These are phyloP conservation scores for Barnettozyma hawaiiensis DNA, from an alignment of 1,139 yeast species.

Conservation along the genomic window DNA sequence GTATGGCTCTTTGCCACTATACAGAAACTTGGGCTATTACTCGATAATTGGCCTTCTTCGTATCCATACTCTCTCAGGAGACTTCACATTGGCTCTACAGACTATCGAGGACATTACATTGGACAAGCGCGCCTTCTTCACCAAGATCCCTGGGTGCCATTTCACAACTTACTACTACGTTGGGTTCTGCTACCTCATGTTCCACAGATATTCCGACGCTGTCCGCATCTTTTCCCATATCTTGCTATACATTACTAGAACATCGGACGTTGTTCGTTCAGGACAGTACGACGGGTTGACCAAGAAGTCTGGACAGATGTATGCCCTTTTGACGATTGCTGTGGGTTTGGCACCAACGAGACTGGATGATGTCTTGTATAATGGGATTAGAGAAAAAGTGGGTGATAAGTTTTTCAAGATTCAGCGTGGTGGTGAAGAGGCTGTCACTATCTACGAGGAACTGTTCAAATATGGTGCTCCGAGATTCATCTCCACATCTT, in stretches of 20 bases:
- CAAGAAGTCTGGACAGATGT: slow-evolving; percentile 47
- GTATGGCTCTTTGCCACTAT: slow-evolving; percentile 37
- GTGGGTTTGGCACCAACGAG: slow-evolving; percentile 42
- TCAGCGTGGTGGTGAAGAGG: slow-evolving; percentile 39
- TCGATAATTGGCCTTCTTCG: slow-evolving; percentile 42
- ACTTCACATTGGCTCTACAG: slow-evolving; percentile 42
- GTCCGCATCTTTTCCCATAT: slow-evolving; percentile 43
- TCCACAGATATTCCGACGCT: slow-evolving; percentile 44
- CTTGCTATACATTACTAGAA: slow-evolving; percentile 39
- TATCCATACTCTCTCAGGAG: slow-evolving; percentile 44
- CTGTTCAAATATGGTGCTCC: slow-evolving; percentile 42
- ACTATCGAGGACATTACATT: slow-evolving; percentile 42
- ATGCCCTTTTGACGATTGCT: slow-evolving; percentile 41
- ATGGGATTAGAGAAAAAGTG: slow-evolving; percentile 40
- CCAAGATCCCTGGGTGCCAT: slow-evolving; percentile 42
- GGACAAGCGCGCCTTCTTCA: slow-evolving; percentile 39
- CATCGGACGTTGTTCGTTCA: slow-evolving; percentile 38
- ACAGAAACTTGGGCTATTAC: slow-evolving; percentile 44
- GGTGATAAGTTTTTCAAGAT: slow-evolving; percentile 40
- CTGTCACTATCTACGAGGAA: slow-evolving; percentile 38
- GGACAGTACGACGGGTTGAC: slow-evolving; percentile 42
- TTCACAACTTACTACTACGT: slow-evolving; percentile 46
- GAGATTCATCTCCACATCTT: slow-evolving; percentile 39
- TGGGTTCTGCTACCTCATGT: slow-evolving; percentile 45
- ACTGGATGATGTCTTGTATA: slow-evolving; percentile 39